Percentiles rank a stretch among this genome's conserved stretches.
These are phyloP conservation scores for Amaranthus palmeri DNA, from an alignment of 148 eudicot genomes.

Conservation along the genomic window DNA sequence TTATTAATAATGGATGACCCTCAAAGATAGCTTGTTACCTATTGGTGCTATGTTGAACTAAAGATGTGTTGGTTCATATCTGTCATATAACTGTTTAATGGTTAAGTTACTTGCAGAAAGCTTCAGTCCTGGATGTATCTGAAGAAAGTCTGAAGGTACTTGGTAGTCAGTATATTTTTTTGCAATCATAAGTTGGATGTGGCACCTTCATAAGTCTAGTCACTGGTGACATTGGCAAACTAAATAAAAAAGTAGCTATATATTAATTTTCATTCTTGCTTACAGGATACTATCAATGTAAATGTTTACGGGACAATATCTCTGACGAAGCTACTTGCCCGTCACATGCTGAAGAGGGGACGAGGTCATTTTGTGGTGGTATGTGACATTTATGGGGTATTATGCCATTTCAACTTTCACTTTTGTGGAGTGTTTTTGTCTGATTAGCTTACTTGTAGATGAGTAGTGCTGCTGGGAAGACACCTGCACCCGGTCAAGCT, in stretches of 20 bases:
- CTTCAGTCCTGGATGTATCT: slow-evolving; percentile 60
- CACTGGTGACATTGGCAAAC: neutral
- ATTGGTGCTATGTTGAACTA: neutral
- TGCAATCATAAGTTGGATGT: neutral
- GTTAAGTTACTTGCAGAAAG: slow-evolving; percentile 56
- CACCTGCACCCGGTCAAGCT: slow-evolving; percentile 96
- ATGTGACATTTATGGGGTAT: slow-evolving; percentile 16
- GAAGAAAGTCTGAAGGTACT: slow-evolving; percentile 84
- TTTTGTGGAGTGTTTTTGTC: slow-evolving; percentile 14
- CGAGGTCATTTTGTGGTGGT: slow-evolving; percentile 98
- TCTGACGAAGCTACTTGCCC: slow-evolving; percentile 78
- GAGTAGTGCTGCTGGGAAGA: slow-evolving; percentile 97
- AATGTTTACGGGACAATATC: slow-evolving; percentile 88
- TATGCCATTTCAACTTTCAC: neutral
- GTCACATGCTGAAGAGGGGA: slow-evolving; percentile 76
- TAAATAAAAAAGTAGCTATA: neutral
- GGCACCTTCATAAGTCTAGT: neutral
- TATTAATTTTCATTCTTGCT: slow-evolving; percentile 17
- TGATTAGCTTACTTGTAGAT: slow-evolving; percentile 44
- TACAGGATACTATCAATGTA: slow-evolving; percentile 68
- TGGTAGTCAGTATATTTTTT: neutral
- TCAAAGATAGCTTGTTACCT: neutral
- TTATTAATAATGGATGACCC: neutral
- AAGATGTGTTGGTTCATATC: neutral
- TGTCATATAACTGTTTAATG: neutral